Percentiles rank a stretch among this genome's conserved stretches.
Conservation (phyloP, 2,329 filamentous ascomycete species). For the Colletotrichum chlorophyti region DNA sequence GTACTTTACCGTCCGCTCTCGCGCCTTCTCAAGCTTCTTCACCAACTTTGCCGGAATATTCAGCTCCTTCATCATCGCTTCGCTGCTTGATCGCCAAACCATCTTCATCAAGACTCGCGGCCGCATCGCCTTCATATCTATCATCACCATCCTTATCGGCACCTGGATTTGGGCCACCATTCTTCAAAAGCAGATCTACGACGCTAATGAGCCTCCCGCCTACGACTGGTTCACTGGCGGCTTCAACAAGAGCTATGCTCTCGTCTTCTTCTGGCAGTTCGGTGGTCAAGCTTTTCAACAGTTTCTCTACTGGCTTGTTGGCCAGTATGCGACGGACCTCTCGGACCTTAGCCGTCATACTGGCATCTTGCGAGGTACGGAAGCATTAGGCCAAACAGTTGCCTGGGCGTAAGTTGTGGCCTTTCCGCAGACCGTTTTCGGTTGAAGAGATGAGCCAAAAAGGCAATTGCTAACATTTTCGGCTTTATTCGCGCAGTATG, state of each 20-base stretch:
- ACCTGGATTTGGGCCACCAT: slow-evolving; percentile 13
- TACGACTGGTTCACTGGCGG: slow-evolving; percentile 10
- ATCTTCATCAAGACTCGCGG: slow-evolving; percentile 10
- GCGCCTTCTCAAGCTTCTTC: slow-evolving; percentile 11
- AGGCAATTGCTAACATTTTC: too few relatives aligned
- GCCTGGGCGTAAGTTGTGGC: slow-evolving; percentile 11
- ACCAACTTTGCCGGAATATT: slow-evolving; percentile 18
- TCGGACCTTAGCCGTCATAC: slow-evolving; percentile 14
- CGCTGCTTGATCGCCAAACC: slow-evolving; percentile 8
- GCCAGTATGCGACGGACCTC: slow-evolving; percentile 11
- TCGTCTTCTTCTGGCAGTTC: slow-evolving; percentile 16
- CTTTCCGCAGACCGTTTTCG: not conserved
- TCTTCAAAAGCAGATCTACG: slow-evolving; percentile 12
- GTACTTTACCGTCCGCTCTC: slow-evolving; percentile 10
- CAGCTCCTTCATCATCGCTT: slow-evolving; percentile 5
- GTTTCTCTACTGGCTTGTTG: slow-evolving; percentile 15
- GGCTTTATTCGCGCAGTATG: not conserved
- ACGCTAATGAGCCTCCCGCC: not conserved
- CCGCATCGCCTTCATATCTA: slow-evolving; percentile 8
- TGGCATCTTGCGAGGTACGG: slow-evolving; percentile 8
- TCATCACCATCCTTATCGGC: not conserved
- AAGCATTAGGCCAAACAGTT: slow-evolving; percentile 10
- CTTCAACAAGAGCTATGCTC: slow-evolving; percentile 7
- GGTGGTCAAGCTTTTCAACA: slow-evolving; percentile 16
- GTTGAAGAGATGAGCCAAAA: too few relatives aligned